phyloP scores from a whole-genome alignment of 306 rosid genomes.

The Cicer yamashitae region DNA sequence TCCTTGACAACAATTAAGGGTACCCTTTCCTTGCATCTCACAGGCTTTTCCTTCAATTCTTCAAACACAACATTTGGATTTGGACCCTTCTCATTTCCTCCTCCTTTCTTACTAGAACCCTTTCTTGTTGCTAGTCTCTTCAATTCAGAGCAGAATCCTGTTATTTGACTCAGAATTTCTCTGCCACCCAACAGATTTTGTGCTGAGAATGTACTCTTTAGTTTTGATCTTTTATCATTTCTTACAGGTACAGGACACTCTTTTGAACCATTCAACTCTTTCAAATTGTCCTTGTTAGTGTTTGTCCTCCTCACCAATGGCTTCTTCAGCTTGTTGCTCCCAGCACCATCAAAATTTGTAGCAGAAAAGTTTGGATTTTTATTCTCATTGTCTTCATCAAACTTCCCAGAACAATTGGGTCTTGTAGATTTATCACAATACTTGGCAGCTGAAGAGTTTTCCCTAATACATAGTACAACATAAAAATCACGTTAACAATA shows the following conservation, averaged over 20 bases:
- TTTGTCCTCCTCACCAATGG: constrained; percentile 36
- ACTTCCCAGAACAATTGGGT: constrained; percentile 40
- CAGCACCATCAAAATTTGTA: neutral
- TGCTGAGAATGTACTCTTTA: constrained; percentile 59
- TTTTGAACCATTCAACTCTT: constrained; percentile 23
- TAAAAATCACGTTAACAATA: neutral
- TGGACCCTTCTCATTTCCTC: constrained; percentile 35
- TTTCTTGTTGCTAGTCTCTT: constrained; percentile 57
- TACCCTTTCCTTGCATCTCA: constrained; percentile 45
- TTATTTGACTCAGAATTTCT: constrained; percentile 60
- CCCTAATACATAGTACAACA: constrained; percentile 31
- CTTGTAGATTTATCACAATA: constrained; percentile 17
- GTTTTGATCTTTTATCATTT: constrained; percentile 36
- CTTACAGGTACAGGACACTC: constrained; percentile 31
- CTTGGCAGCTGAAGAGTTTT: constrained; percentile 43
- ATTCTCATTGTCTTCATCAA: constrained; percentile 53
- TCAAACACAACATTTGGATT: constrained; percentile 31
- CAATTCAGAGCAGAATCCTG: constrained; percentile 53
- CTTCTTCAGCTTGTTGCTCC: constrained; percentile 45
- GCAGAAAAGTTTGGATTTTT: constrained; percentile 55
- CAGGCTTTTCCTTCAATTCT: constrained; percentile 43
- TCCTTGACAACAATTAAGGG: constrained; percentile 51
- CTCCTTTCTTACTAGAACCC: constrained; percentile 47
- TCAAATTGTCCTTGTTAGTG: constrained; percentile 11
- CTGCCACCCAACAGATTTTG: constrained; percentile 56